Evolutionary conservation across 83 land plant species (phyloP).

Genomic region (Diphasiastrum complanatum): DNA sequence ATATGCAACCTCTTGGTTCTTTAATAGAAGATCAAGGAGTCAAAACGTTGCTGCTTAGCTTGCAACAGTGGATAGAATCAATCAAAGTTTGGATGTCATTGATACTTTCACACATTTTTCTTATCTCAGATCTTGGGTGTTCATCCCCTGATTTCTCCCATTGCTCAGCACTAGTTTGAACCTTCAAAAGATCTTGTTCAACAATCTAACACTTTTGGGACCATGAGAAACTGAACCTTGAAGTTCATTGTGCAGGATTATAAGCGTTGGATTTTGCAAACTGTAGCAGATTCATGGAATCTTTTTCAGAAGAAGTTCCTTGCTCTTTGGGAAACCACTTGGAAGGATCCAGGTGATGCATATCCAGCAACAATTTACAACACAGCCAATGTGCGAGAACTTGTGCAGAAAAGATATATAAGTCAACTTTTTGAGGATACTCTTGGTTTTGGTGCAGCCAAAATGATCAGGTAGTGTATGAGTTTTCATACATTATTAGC

Average conservation of each 20-base stretch:
- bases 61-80: no score
- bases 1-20: background rate
- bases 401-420: slow-evolving; percentile 56
- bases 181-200: no score
- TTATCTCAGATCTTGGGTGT: no score
- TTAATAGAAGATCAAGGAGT: no score
- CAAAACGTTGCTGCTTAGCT: no score
- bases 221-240: background rate
- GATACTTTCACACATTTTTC: no score
- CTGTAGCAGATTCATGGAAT: slow-evolving; percentile 71
- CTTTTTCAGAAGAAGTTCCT: slow-evolving; percentile 60
- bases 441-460: slow-evolving; percentile 94
- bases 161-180: no score
- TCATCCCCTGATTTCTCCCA: no score
- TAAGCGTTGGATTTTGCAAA: slow-evolving; percentile 72
- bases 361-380: slow-evolving; percentile 68
- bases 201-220: no score
- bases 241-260: slow-evolving; percentile 41
- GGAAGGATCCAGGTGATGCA: slow-evolving; percentile 76
- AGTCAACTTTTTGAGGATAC: slow-evolving; percentile 69
- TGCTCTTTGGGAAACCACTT: slow-evolving; percentile 59
- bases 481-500: background rate
- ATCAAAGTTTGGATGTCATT: no score
- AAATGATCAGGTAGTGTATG: slow-evolving; percentile 72
- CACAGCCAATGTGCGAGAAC: slow-evolving; percentile 37